These are phyloP conservation scores for Dioszegia hungarica DNA, from an alignment of 768 basidiomycete species.

Conservation along the genomic window DNA sequence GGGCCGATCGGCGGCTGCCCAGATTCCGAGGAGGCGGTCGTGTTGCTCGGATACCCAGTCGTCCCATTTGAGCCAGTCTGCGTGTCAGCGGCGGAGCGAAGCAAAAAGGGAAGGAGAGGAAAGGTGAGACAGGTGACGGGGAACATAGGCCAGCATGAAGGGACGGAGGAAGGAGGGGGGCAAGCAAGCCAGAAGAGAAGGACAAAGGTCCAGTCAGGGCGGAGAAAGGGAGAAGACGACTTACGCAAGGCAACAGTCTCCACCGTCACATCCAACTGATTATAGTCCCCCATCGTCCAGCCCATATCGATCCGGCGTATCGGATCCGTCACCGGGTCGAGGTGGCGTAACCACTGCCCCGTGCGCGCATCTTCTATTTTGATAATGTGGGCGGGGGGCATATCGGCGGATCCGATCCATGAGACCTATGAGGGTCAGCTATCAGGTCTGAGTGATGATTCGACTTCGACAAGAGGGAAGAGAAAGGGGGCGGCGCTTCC, in stretches of 20 bases:
- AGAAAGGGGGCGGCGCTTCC: neutral
- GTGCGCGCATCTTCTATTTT: slow-evolving; percentile 50
- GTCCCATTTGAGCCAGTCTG: slow-evolving; percentile 48
- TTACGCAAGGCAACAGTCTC: slow-evolving; percentile 49
- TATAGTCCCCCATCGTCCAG: slow-evolving; percentile 51
- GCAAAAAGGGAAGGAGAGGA: too few species aligned
- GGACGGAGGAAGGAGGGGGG: too few species aligned
- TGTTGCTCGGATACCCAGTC: slow-evolving; percentile 48
- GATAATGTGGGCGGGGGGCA: slow-evolving; percentile 46
- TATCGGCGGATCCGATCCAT: slow-evolving; percentile 49
- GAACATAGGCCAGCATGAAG: too few species aligned
- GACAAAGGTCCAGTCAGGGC: neutral
- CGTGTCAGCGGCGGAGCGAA: neutral
- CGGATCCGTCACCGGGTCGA: slow-evolving; percentile 48
- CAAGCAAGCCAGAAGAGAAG: too few species aligned
- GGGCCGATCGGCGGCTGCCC: slow-evolving; percentile 38
- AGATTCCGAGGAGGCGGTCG: slow-evolving; percentile 33
- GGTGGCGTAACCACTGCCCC: slow-evolving; percentile 49
- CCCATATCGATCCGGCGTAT: slow-evolving; percentile 47
- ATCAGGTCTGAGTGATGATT: neutral
- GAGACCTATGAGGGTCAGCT: slow-evolving; percentile 40
- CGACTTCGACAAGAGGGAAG: neutral
- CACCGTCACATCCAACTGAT: slow-evolving; percentile 44
- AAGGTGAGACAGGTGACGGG: too few species aligned
- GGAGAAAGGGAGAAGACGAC: slow-evolving; percentile 12